These are phyloP conservation scores for Paraleonurus japonicus DNA, from an alignment of 257 asterid genomes.

Conservation along the genomic window DNA sequence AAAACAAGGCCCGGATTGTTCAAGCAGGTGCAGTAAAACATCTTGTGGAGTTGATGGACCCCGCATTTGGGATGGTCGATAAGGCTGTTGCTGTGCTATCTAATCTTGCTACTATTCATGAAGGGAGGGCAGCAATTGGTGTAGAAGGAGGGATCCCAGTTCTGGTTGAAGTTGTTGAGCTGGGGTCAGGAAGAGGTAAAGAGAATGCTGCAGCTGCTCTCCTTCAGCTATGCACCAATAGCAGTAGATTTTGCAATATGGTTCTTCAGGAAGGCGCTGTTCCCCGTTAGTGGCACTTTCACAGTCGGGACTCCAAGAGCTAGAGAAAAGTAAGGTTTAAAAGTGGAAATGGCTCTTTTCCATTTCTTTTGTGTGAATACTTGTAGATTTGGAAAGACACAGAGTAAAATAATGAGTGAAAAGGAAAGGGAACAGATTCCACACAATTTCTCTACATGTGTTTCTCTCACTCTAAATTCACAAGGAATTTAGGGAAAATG, in stretches of 20 bases:
- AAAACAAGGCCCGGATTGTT: slow-evolving; percentile 65
- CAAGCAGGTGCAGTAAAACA: slow-evolving; percentile 86
- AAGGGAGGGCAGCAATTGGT: slow-evolving; percentile 71
- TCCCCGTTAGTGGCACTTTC: slow-evolving; percentile 84
- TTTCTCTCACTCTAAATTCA: too few species aligned
- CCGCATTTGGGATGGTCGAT: slow-evolving; percentile 90
- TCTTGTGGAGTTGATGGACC: slow-evolving; percentile 88
- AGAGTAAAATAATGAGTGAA: not conserved
- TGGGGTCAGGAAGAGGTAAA: slow-evolving; percentile 83
- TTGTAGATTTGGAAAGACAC: not conserved
- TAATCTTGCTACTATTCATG: slow-evolving; percentile 73
- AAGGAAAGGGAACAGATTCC: not conserved
- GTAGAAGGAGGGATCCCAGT: slow-evolving; percentile 69
- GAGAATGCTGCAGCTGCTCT: slow-evolving; percentile 96
- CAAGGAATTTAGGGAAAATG: too few species aligned
- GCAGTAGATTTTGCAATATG: slow-evolving; percentile 62
- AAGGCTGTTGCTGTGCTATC: slow-evolving; percentile 87
- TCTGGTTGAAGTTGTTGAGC: slow-evolving; percentile 85
- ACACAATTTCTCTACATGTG: too few species aligned
- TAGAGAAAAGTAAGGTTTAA: slow-evolving; percentile 56
- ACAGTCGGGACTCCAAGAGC: slow-evolving; percentile 82
- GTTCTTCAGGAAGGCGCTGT: slow-evolving; percentile 86
- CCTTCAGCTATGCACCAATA: slow-evolving; percentile 73
- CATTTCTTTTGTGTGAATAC: not conserved
- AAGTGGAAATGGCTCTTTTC: not conserved